Percentiles rank a stretch among this genome's conserved stretches.
Conservation (phyloP, 2,329 filamentous ascomycete species). For the Trichoderma hamatum region DNA sequence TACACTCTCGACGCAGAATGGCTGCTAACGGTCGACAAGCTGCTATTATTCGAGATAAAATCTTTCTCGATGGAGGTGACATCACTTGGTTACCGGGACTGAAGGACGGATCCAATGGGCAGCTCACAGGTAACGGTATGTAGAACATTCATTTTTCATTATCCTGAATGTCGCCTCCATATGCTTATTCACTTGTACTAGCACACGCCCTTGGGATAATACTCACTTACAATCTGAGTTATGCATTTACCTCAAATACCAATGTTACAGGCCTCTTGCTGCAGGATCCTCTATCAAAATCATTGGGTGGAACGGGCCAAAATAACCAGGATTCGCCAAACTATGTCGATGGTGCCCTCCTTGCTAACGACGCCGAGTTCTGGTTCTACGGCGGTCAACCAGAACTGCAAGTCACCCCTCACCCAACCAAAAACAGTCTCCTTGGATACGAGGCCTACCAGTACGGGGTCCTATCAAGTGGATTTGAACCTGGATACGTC, state of each 20-base stretch:
- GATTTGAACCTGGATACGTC: conserved; percentile 50
- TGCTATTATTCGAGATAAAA: conserved; percentile 60
- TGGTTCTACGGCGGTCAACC: conserved; percentile 65
- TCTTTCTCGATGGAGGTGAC: conserved; percentile 67
- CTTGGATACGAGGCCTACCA: conserved; percentile 57
- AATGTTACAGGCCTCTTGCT: conserved; percentile 59
- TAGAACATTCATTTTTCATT: neutral
- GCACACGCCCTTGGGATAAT: conserved; percentile 57
- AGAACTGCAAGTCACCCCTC: conserved; percentile 38
- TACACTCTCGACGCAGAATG: neutral
- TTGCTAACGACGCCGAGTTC: conserved; percentile 66
- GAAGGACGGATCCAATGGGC: conserved; percentile 45
- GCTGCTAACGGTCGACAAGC: conserved; percentile 45
- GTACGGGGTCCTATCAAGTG: conserved; percentile 50
- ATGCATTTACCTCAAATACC: conserved; percentile 52
- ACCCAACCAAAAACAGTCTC: conserved; percentile 49
- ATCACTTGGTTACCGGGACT: conserved; percentile 57
- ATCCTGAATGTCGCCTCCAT: neutral
- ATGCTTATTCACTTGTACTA: conserved; percentile 34
- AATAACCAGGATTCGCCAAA: conserved; percentile 58
- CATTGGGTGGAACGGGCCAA: conserved; percentile 49
- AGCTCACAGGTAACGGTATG: conserved; percentile 43
- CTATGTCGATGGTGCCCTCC: conserved; percentile 64
- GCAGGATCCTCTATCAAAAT: conserved; percentile 50
- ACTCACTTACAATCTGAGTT: conserved; percentile 61